Base-by-base conservation (phyloP, 176 grass and related monocot genomes). In the Juncus inflexus region DNA sequence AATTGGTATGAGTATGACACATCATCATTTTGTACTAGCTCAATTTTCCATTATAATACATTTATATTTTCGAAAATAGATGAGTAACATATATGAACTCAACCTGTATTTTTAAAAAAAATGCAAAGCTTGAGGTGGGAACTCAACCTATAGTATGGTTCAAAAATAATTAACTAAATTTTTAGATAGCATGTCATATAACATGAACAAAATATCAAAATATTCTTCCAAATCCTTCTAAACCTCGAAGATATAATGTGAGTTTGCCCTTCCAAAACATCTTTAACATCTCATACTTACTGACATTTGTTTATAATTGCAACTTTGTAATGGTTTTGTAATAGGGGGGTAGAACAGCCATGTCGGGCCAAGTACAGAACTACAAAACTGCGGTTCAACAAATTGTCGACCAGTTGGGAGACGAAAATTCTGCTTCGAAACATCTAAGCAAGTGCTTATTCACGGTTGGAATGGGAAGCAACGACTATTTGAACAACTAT, bases 401-500 rank as follows among this genome's bases (percentile, higher is more conserved):
- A 63, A 70, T 96, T 14, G 81, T 88, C 15, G 70, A 14, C 66
- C 81, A 84, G 60, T 74, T 95, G 59, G 90, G 90, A 13, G 76
- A 83, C 60, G 79, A 90, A 77, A 81, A 83, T 75, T 52, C 91
- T 0, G 70, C 91, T 41, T 81, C 87, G 4, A 81, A 15, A 75
- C 86, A 90, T 74, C 76, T 96, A 51, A 96, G 87, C 76, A 84
- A 81, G 72, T 96, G 91, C 84, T 87, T 90, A 54, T 90, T 96
- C 81, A 80, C 84, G 1, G 77, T 96, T 3, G 87, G 84, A 19
- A 90, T 96, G 84, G 91, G 91, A 63, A 90, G 87, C 84, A 96
- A 96, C 45, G 91, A 96, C 69, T 96, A 96, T 67, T 83, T 96
- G 66, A 96, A 96, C 81, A 96, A 96, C 79, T 90, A 96, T 80